phyloP scores from a whole-genome alignment of 352 stramenopile species.

The Globisporangium canariense region DNA sequence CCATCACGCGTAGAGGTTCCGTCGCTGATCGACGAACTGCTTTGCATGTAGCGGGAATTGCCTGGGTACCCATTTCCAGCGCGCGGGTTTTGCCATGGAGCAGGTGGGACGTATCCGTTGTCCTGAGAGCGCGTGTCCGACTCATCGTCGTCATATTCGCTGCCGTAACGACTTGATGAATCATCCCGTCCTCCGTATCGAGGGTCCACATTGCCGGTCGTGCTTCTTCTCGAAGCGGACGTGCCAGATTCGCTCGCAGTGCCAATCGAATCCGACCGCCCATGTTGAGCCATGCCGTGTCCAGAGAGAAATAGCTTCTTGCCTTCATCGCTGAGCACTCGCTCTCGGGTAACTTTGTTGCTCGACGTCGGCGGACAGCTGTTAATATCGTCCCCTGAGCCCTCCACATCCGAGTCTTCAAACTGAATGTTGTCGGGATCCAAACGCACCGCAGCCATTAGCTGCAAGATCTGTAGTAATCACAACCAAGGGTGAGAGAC shows the following conservation, averaged over 20 bases:
- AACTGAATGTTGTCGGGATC: slow-evolving; percentile 80
- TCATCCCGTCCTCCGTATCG: slow-evolving; percentile 45
- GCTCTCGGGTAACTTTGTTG: slow-evolving; percentile 59
- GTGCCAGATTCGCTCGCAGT: slow-evolving; percentile 27
- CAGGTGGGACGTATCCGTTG: slow-evolving; percentile 46
- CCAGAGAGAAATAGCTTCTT: slow-evolving; percentile 75
- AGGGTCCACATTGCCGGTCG: slow-evolving; percentile 31
- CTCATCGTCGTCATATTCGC: slow-evolving; percentile 56
- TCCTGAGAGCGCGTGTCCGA: slow-evolving; percentile 47
- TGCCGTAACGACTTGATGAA: slow-evolving; percentile 44
- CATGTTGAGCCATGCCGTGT: slow-evolving; percentile 31
- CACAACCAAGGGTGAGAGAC: neutral
- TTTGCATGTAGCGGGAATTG: slow-evolving; percentile 22
- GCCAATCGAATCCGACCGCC: slow-evolving; percentile 26
- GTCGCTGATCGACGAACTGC: slow-evolving; percentile 23
- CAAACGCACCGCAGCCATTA: slow-evolving; percentile 72
- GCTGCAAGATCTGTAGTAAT: slow-evolving; percentile 56
- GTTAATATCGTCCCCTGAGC: slow-evolving; percentile 47
- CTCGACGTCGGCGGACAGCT: slow-evolving; percentile 64
- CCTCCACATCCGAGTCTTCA: slow-evolving; percentile 48
- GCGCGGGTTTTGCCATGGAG: slow-evolving; percentile 20
- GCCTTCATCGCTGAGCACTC: slow-evolving; percentile 81
- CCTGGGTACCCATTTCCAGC: slow-evolving; percentile 29
- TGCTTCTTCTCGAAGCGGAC: slow-evolving; percentile 21
- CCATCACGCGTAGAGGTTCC: slow-evolving; percentile 18